Evolutionary conservation across 2,329 filamentous ascomycete species (phyloP), one percentile per base, ranked within the genome.

Genomic region (Arachnopeziza araneosa): DNA sequence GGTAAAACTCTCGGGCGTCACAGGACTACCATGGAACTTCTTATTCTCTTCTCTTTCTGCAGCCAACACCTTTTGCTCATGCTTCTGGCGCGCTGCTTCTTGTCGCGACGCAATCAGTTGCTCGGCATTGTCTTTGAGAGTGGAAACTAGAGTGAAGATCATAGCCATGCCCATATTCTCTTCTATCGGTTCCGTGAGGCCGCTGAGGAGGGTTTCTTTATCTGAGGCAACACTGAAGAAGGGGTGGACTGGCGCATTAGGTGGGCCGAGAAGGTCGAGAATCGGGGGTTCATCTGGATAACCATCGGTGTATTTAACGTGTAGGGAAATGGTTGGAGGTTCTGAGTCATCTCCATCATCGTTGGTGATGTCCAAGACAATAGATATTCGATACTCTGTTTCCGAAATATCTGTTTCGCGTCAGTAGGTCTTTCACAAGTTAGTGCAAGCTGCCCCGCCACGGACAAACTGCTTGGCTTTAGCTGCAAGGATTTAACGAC

Each of bases 131-230:
- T 99, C 95, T 73, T 97, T 98, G 62, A 99, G 78, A 0, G 89
- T 85, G 17, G 89, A 91, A 57, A 96, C 89, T 24, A 99, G 79
- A 0, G 93, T 91, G 76, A 98, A 99, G 1, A 99, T 79, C 95
- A 99, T 99, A 58, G 92, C 90, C 88, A 98, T 98, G 64, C 95
- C 95, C 61, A 98, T 77, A 68, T 93, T 98, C 75, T 99, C 95
- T 73, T 95, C 87, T 44, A 97, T 89, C 0, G 88, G 90, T 19
- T 88, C 85, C 49, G 85, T 75, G 14, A 98, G 79, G 1, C 83
- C 82, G 55, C 86, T 80, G 19, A 98, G 83, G 17, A 99, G 84
- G 56, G 77, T 76, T 21, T 84, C 80, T 72, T 91, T 91, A 79
- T 99, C 95, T 54, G 89, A 85, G 68, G 88, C 82, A 53, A 98